Evolutionary conservation across 2,329 filamentous ascomycete genomes (phyloP).

Genomic region (Nemania sp.): DNA sequence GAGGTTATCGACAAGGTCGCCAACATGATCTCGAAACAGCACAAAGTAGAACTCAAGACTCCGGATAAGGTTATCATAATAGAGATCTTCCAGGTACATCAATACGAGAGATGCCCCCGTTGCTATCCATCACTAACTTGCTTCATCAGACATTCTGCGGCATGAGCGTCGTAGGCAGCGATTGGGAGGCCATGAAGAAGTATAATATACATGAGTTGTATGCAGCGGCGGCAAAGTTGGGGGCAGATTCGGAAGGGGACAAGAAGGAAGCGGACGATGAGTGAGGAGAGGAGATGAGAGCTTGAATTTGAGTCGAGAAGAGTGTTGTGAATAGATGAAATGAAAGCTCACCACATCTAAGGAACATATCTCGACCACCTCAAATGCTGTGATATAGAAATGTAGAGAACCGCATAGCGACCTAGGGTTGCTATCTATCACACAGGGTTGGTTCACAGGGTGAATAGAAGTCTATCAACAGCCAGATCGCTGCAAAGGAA

Average conservation of each 20-base stretch:
- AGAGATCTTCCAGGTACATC: slow-evolving; percentile 74
- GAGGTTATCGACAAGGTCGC: slow-evolving; percentile 73
- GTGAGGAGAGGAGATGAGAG: no score
- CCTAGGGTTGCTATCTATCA: no score
- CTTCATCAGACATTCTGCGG: slow-evolving; percentile 67
- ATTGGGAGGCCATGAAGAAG: slow-evolving; percentile 74
- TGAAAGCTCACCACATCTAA: no score
- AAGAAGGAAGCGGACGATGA: not conserved
- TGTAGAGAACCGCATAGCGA: no score
- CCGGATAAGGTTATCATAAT: slow-evolving; percentile 80
- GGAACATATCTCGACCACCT: no score
- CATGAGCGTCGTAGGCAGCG: slow-evolving; percentile 75
- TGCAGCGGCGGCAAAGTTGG: slow-evolving; percentile 41
- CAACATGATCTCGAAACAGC: slow-evolving; percentile 62
- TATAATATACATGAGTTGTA: slow-evolving; percentile 80
- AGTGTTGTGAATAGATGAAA: no score
- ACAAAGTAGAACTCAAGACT: slow-evolving; percentile 77
- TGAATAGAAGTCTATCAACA: no score
- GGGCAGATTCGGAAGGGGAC: slow-evolving; percentile 21
- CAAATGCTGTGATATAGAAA: no score
- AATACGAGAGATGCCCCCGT: not conserved
- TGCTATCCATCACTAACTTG: not conserved
- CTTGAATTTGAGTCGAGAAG: no score
- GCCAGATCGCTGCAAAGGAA: no score
- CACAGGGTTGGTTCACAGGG: no score